Evolutionary conservation across 2,329 filamentous ascomycete species (phyloP), one percentile per base, ranked within the genome.

Genomic region (Fragosphaeria purpurea): DNA sequence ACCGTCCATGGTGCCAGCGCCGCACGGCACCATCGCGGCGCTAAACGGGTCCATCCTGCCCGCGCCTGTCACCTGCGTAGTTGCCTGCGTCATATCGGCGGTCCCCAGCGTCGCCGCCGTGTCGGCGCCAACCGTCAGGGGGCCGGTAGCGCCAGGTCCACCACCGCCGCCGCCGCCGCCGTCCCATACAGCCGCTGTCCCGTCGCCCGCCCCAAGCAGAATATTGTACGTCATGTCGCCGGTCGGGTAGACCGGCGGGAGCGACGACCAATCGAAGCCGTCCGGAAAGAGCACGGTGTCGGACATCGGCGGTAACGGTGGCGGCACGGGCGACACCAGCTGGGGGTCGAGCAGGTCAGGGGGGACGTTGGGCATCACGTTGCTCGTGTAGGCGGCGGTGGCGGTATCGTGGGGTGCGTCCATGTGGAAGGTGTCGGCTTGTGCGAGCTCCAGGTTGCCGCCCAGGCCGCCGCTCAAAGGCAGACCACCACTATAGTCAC

Each of bases 171-270:
- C 44, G 6, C 41, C 44, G 6, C 38, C 40, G 51, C 56, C 58
- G 33, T 53, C 50, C 50, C 55, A 55, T 32, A 59, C 38, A 39
- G 61, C 54, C 30, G 41, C n/a, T 12, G 48, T 6, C 6, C 41
- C 50, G 22, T 52, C 56, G 50, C 60, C 57, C 9, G 70, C 64
- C n/a, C 69, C 73, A 10, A 67, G 70, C 4, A 81, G 64, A 37
- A 80, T 72, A 55, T 81, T 77, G 58, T 75, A 80, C 1, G 78
- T 63, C 5, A 82, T 64, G 56, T 82, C 78, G 22, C 73, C 71
- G 52, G 75, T 77, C 0, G 78, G 74, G 50, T 77, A 79, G 52
- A 80, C 70, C 12, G 77, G 75, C 55, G 74, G 70, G 52, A 82
- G 69, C 9, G 66, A 64, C 30, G 71, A 64, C 57, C 79, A 72